Percentiles rank a stretch among this genome's conserved stretches.
Conservation (phyloP, 2,329 filamentous ascomycete genomes). For the Achaetomium macrosporum region DNA sequence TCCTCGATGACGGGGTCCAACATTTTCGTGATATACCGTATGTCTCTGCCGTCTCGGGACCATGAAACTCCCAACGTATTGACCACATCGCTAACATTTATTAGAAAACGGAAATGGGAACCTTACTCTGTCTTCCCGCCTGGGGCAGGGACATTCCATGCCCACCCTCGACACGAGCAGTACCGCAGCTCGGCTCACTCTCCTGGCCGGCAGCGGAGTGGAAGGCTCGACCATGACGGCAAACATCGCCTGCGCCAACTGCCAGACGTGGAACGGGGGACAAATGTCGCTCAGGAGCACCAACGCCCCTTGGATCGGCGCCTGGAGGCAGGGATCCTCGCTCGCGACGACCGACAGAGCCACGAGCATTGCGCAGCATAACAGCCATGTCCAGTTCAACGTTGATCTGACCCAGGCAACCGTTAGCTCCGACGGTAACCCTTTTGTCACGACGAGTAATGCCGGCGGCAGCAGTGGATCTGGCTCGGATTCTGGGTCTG, state of each 20-base stretch:
- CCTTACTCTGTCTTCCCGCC: constrained; percentile 55
- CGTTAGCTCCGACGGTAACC: constrained; percentile 45
- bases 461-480: not conserved
- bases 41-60: too few species aligned
- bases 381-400: constrained; percentile 37
- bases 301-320: constrained; percentile 46
- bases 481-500: constrained; percentile 2
- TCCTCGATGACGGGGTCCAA: constrained; percentile 48
- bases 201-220: constrained; percentile 56
- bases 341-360: constrained; percentile 38
- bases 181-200: constrained; percentile 39
- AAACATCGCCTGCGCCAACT: constrained; percentile 52
- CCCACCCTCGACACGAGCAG: constrained; percentile 41
- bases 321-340: constrained; percentile 44
- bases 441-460: constrained; percentile 35
- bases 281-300: constrained; percentile 34
- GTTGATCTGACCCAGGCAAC: constrained; percentile 46
- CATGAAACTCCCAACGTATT: too few species aligned
- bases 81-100: too few species aligned
- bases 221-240: constrained; percentile 48
- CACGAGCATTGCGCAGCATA: constrained; percentile 42
- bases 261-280: constrained; percentile 40
- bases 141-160: constrained; percentile 41
- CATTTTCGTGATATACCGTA: constrained; percentile 56
- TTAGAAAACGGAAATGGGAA: constrained; percentile 47